Percentiles rank a stretch among this genome's conserved stretches.
phyloP scores from a whole-genome alignment of 345 rosid species.

The Brassica cretica region DNA sequence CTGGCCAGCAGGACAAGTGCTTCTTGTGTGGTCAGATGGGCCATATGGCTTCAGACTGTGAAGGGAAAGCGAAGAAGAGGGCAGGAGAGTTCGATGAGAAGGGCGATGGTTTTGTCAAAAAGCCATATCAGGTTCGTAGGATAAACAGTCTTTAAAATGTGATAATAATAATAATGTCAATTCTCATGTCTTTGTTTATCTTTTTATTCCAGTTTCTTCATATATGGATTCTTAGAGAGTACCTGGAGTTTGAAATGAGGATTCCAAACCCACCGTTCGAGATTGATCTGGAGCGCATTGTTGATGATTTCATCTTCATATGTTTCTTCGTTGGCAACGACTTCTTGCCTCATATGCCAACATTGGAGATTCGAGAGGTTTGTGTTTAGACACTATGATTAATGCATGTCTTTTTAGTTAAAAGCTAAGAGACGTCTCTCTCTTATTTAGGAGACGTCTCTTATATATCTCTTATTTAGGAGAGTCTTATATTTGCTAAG shows the following conservation, averaged over 20 bases:
- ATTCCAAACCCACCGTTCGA: conserved; percentile 69
- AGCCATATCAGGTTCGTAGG: conserved; percentile 68
- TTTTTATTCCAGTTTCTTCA: conserved; percentile 71
- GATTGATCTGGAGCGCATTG: conserved; percentile 79
- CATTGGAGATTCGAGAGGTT: conserved; percentile 98
- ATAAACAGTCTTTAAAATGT: background rate
- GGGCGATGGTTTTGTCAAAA: conserved; percentile 66
- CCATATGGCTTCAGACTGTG: conserved; percentile 80
- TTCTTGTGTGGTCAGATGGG: conserved; percentile 95
- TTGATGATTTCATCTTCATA: conserved; percentile 97
- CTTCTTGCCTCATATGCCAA: conserved; percentile 98
- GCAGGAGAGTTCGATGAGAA: conserved; percentile 95
- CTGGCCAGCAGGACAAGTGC: conserved; percentile 90
- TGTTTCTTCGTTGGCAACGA: conserved; percentile 99
- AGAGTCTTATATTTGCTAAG: no score
- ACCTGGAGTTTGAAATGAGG: conserved; percentile 77
- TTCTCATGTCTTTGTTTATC: conserved; percentile 20
- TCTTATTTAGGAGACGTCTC: no score
- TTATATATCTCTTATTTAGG: no score
- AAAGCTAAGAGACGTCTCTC: no score
- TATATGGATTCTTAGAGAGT: conserved; percentile 93
- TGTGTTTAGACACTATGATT: conserved; percentile 26
- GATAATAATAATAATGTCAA: conserved; percentile 20
- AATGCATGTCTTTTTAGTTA: no score
- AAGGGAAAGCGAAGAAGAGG: conserved; percentile 83